Base-by-base conservation (phyloP, 2,329 filamentous ascomycete genomes). In the Fusarium pseudonygamai region DNA sequence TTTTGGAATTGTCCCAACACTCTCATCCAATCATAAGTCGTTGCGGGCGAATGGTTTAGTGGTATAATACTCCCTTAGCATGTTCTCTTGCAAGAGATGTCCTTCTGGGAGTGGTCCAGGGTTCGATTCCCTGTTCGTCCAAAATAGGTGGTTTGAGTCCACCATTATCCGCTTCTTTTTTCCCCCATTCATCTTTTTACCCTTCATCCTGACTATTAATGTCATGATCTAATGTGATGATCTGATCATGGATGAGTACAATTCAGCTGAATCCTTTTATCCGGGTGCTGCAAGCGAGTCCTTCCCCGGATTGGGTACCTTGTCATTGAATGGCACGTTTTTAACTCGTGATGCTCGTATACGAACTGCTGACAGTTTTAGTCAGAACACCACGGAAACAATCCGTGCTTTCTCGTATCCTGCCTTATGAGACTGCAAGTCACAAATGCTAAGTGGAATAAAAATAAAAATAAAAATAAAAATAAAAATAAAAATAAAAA, bases 81-180 rank as follows among this genome's bases (percentile, higher is more conserved):
- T 28, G 22, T 28, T 53, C 45, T 57, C 12, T 32, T 32, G 3
- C 15, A 24, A 28, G 30, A 36, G 5, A 40, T 34, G 32, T n/a
- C 9, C 22, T 67, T 49, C 32, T 69, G 69, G 68, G 68, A 72
- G 69, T 69, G 64, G 64, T 60, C 64, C 69, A 69, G 69, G 69
- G 69, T 72, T 73, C 69, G 64, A 72, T 65, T 72, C 69, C 69
- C 69, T 72, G 69, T 69, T 72, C 59, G 69, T 73, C 69, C 65
- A 72, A 46, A 0, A 24, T 22, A 5, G 50, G 69, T 70, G 69
- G 69, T 60, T 66, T 18, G 2, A 70, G 12, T 12, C 69, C 69
- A 55, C 55, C 10, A 15, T 60, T 66, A 55, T 69, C 43, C 59
- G 36, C 58, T 53, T 60, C 37, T 32, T 60, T 64, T 64, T 58